These are phyloP conservation scores for Corylus heterophylla DNA, from an alignment of 306 rosid species.

Conservation along the genomic window DNA sequence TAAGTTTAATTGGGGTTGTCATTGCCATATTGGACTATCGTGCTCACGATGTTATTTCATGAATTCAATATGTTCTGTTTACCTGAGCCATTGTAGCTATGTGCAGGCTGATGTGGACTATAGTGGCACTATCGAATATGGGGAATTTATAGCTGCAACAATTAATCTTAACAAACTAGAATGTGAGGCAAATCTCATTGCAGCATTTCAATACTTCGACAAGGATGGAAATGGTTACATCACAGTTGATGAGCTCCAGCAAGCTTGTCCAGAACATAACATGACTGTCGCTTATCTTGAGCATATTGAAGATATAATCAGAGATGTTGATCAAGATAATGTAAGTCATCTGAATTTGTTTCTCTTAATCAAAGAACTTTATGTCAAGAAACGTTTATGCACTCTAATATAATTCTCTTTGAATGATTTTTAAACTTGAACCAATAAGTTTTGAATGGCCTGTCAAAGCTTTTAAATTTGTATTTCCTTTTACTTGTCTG, in stretches of 20 bases:
- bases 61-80: constrained; percentile 14
- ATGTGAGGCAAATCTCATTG: constrained; percentile 91
- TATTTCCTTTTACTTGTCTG: too few species aligned
- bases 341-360: too few species aligned
- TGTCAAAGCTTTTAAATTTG: too few species aligned
- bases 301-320: constrained; percentile 57
- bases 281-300: constrained; percentile 77
- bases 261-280: constrained; percentile 87
- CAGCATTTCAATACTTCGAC: constrained; percentile 93
- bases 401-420: too few species aligned
- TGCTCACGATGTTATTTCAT: neutral
- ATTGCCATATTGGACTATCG: too few species aligned
- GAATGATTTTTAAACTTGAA: too few species aligned
- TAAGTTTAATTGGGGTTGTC: too few species aligned
- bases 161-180: constrained; percentile 95
- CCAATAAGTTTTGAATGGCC: too few species aligned
- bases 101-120: constrained; percentile 94
- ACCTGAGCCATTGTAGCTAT: constrained; percentile 41
- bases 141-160: constrained; percentile 94
- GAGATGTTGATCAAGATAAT: constrained; percentile 85
- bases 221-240: constrained; percentile 94
- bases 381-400: too few species aligned
- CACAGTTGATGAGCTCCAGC: constrained; percentile 95
- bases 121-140: constrained; percentile 94
- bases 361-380: too few species aligned